Conservation (phyloP, 2,329 filamentous ascomycete genomes). For the Penicillium brasilianum region DNA sequence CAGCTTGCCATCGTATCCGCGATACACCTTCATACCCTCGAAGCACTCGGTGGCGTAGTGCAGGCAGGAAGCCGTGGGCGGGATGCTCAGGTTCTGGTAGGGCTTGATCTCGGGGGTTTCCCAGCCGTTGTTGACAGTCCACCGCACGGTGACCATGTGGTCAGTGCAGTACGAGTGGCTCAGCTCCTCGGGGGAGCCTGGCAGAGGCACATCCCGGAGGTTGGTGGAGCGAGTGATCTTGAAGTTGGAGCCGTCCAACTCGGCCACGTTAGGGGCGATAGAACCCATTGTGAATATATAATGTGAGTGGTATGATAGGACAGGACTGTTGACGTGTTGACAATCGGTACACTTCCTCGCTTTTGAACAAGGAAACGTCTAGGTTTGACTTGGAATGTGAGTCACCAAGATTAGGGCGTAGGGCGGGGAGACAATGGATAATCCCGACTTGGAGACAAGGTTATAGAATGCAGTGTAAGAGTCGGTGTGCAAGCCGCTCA, state of each 20-base stretch:
- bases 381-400: background rate
- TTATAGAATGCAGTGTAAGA: background rate
- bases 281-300: conserved; percentile 37
- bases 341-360: background rate
- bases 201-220: conserved; percentile 43
- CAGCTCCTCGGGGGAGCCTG: conserved; percentile 47
- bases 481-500: background rate
- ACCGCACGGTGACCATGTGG: conserved; percentile 82
- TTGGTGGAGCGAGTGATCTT: conserved; percentile 45
- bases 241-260: conserved; percentile 48
- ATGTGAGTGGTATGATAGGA: too few species aligned
- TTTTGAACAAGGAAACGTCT: conserved; percentile 1
- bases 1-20: conserved; percentile 70
- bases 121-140: conserved; percentile 73
- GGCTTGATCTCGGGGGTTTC: conserved; percentile 73
- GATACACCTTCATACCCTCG: conserved; percentile 79
- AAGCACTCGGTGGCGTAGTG: conserved; percentile 94
- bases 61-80: conserved; percentile 78
- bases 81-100: conserved; percentile 76
- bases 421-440: background rate
- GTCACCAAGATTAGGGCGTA: background rate
- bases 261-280: conserved; percentile 34
- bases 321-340: background rate
- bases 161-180: conserved; percentile 66
- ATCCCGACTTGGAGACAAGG: background rate